phyloP scores from a whole-genome alignment of 495 filamentous ascomycete genomes.

The Lasiosphaeriaceae sp. region DNA sequence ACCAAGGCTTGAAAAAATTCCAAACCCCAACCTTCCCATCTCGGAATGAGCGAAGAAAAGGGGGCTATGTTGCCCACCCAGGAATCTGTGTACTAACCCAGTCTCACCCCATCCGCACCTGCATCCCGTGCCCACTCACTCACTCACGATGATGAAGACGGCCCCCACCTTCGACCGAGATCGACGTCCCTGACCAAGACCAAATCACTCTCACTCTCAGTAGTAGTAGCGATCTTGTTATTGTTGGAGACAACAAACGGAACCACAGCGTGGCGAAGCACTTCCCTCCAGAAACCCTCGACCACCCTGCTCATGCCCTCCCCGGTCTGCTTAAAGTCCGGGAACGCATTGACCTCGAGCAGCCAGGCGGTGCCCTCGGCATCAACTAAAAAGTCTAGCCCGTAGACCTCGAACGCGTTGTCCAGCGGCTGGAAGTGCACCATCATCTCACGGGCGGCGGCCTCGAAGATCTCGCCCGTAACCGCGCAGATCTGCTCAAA shows the following conservation, averaged over 20 bases:
- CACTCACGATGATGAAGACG: neutral
- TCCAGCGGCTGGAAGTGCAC: constrained; percentile 87
- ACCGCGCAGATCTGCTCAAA: constrained; percentile 68
- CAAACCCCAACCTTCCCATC: no score
- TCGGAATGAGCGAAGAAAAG: no score
- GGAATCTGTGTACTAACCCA: no score
- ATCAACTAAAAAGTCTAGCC: constrained; percentile 86
- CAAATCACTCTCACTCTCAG: constrained; percentile 15
- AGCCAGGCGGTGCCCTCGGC: constrained; percentile 59
- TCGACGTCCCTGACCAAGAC: constrained; percentile 30
- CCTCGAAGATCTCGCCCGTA: constrained; percentile 76
- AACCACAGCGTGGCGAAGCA: constrained; percentile 59
- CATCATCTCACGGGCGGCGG: constrained; percentile 74
- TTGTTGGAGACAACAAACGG: constrained; percentile 22
- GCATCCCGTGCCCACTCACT: no score
- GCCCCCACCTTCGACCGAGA: constrained; percentile 27
- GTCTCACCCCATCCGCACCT: no score
- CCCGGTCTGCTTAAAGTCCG: constrained; percentile 91
- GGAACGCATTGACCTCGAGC: constrained; percentile 94
- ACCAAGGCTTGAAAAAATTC: no score
- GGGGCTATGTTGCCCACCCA: no score
- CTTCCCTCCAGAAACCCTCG: constrained; percentile 67
- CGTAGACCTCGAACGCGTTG: constrained; percentile 88
- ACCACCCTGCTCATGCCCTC: constrained; percentile 66
- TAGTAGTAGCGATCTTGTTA: constrained; percentile 15